Base-by-base conservation (phyloP, 2,329 filamentous ascomycete genomes). In the Pestalotiopsis sp. region DNA sequence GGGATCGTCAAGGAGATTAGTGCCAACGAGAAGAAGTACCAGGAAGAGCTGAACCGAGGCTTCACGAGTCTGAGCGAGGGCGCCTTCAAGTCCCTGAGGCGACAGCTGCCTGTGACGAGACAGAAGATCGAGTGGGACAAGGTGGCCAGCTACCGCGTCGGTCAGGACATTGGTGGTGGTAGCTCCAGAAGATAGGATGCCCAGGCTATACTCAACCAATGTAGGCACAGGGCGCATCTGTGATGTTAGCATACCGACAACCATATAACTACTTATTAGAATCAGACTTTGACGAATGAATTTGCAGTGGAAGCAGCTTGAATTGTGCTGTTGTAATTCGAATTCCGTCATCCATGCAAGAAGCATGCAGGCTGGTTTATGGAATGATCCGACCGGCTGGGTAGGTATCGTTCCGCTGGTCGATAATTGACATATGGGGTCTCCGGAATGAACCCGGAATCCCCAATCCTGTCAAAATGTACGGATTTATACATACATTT, bases 41-140 rank as follows among this genome's bases (percentile, higher is more conserved):
- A 99, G 82, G 94, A 98, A 79, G 94, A 98, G 77, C 83, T 99
- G 73, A 99, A 98, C 83, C 89, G 89, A 77, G 94, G 94, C 17
- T 98, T 99, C 79, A 90, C 90, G 14, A 91, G 86, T 71, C 84
- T 99, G 78, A 96, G 94, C 76, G 96, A 99, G 82, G 95, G 94
- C 10, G 93, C 94, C 0, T 99, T 99, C 83, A 99, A 98, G 88
- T 89, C 91, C 1, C 81, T 99, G 78, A 89, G 96, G 77, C 89
- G 96, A 81, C 96, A 98, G 82, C 83, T 99, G 78, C 96, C 96
- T 0, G 94, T 99, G 69, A 99, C 96, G 70, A 90, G 96, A 77
- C 96, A 99, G 85, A 98, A 98, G 87, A 95, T 99, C 74, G 96
- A 99, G 82, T 99, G 96, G 96, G 95, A 99, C 81, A 98, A 97